Evolutionary conservation across 139 green algal genomes (phyloP).

Genomic region (Coelastrella sp.): DNA sequence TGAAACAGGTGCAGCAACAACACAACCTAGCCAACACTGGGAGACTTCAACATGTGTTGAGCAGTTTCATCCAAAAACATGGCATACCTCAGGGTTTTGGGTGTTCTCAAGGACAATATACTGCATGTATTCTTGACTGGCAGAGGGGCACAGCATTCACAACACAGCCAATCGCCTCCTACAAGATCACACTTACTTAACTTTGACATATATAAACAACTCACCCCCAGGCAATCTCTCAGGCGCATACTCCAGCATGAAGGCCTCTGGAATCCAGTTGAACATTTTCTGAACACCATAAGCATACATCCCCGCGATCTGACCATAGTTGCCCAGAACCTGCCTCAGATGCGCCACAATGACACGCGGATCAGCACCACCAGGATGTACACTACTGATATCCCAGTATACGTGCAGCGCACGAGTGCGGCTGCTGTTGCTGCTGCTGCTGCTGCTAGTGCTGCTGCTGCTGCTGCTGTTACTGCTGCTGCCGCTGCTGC

Average conservation of each 20-base stretch:
- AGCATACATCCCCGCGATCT: conserved; percentile 10
- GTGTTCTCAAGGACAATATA: too few species aligned
- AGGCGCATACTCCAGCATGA: conserved; percentile 44
- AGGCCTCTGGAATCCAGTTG: conserved; percentile 44
- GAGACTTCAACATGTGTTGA: neutral
- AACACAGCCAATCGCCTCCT: too few species aligned
- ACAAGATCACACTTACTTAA: too few species aligned
- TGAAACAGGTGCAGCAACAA: neutral
- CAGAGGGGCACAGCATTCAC: too few species aligned
- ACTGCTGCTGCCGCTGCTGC: neutral
- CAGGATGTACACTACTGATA: conserved; percentile 31
- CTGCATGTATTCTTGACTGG: too few species aligned
- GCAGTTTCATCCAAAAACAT: too few species aligned
- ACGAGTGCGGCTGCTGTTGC: neutral
- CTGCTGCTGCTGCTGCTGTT: neutral
- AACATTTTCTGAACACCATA: conserved; percentile 38
- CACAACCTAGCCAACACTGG: neutral
- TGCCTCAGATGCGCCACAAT: conserved; percentile 23
- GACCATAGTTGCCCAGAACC: conserved; percentile 21
- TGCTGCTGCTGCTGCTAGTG: conserved; percentile 24
- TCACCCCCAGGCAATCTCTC: conserved; percentile 18
- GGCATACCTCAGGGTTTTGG: too few species aligned
- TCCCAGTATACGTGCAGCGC: conserved; percentile 43
- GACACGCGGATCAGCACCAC: conserved; percentile 16
- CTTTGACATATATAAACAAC: too few species aligned